Conservation (phyloP, 139 green algal genomes). For the Parachlorella kessleri region DNA sequence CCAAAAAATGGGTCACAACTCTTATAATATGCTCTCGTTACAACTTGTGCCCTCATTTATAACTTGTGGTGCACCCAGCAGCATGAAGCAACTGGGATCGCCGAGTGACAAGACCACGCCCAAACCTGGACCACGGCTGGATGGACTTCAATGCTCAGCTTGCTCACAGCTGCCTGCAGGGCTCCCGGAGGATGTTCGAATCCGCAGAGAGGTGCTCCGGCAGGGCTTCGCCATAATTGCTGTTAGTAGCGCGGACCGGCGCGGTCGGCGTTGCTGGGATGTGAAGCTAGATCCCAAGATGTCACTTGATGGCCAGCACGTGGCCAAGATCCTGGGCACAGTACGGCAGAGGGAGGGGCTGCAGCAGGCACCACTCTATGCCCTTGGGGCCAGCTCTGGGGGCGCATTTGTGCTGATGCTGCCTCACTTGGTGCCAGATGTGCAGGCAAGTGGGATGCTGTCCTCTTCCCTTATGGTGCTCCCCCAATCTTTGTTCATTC, state of each 20-base stretch:
- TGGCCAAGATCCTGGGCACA: conserved; percentile 15
- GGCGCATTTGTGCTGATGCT: conserved; percentile 62
- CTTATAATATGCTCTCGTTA: too few species aligned
- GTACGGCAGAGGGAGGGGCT: conserved; percentile 40
- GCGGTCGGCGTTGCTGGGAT: conserved; percentile 52
- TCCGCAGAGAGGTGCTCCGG: conserved; percentile 44
- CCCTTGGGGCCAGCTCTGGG: conserved; percentile 61
- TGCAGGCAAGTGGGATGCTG: too few species aligned
- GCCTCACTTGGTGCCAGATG: conserved; percentile 15
- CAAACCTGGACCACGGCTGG: too few species aligned
- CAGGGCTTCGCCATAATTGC: conserved; percentile 51
- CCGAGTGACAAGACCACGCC: too few species aligned
- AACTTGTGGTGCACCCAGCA: too few species aligned
- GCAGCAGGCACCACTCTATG: conserved; percentile 50
- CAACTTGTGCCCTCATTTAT: too few species aligned
- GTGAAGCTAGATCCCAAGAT: conserved; percentile 6
- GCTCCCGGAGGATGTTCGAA: conserved; percentile 61
- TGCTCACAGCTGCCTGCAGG: too few species aligned
- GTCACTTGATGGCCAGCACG: conserved; percentile 20
- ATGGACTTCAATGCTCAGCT: too few species aligned
- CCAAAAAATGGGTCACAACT: too few species aligned
- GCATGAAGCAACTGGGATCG: too few species aligned
- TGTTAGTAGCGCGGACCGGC: conserved; percentile 44
- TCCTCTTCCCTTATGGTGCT: too few species aligned
- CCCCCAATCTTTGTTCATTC: too few species aligned